These are phyloP conservation scores for Athelia sp. DNA, from an alignment of 1,284 basidiomycete genomes.

Conservation along the genomic window DNA sequence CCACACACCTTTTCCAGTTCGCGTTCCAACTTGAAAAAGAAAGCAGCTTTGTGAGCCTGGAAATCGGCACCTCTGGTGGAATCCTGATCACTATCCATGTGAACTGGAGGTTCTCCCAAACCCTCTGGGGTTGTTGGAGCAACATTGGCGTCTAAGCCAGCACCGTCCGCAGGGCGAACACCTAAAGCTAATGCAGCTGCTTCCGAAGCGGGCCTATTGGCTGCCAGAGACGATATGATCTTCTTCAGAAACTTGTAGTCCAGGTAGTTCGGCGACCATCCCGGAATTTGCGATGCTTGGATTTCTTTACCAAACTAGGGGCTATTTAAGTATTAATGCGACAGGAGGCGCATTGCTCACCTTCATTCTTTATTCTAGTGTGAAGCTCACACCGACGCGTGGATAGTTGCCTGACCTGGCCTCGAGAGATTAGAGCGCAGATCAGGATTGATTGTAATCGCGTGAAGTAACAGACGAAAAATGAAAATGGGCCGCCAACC, in stretches of 20 bases:
- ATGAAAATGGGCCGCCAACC: no score
- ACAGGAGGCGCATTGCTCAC: conserved; percentile 17
- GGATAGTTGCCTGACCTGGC: no score
- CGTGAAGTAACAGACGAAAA: no score
- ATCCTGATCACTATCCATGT: conserved; percentile 57
- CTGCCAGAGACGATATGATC: conserved; percentile 97
- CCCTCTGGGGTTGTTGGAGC: conserved; percentile 19
- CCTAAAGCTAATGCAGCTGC: conserved; percentile 85
- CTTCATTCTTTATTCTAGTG: conserved; percentile 30
- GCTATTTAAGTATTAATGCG: conserved; percentile 8
- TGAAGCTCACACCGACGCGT: no score
- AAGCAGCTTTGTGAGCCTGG: conserved; percentile 93
- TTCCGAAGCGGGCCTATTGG: conserved; percentile 85
- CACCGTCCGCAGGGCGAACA: conserved; percentile 65
- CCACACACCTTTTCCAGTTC: conserved; percentile 91
- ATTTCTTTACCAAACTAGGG: conserved; percentile 97
- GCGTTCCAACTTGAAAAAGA: conserved; percentile 98
- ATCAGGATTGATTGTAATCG: not conserved
- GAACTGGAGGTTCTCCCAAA: conserved; percentile 47
- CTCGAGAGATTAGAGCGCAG: conserved; percentile 3
- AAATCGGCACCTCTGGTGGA: conserved; percentile 72
- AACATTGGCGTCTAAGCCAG: conserved; percentile 20
- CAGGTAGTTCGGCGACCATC: conserved; percentile 95
- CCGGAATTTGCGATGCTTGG: conserved; percentile 93
- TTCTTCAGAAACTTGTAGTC: conserved; percentile 99